Evolutionary conservation across 2,329 filamentous ascomycete genomes (phyloP).

Genomic region (Cordyceps militaris): DNA sequence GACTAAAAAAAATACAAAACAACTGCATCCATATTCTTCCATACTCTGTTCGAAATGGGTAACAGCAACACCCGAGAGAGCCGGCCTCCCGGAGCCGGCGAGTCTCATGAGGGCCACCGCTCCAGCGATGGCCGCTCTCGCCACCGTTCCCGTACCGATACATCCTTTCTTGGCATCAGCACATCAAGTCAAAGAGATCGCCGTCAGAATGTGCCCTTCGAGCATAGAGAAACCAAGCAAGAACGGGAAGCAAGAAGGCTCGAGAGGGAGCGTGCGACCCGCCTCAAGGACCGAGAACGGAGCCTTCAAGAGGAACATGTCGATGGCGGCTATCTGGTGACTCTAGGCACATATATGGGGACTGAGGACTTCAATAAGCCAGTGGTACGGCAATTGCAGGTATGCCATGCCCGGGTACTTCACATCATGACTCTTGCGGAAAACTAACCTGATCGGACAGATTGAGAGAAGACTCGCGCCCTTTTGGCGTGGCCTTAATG

Average conservation of each 20-base stretch:
- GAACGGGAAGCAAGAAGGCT: conserved; percentile 81
- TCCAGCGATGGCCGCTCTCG: conserved; percentile 3
- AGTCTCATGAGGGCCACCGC: neutral
- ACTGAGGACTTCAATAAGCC: conserved; percentile 89
- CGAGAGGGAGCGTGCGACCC: conserved; percentile 69
- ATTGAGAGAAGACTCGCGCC: conserved; percentile 88
- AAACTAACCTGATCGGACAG: conserved; percentile 37
- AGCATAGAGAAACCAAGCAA: conserved; percentile 79
- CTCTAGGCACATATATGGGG: conserved; percentile 86
- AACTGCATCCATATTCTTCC: neutral
- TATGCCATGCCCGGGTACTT: conserved; percentile 33
- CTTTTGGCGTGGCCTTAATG: conserved; percentile 90
- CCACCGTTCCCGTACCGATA: conserved; percentile 34
- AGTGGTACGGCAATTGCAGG: conserved; percentile 83
- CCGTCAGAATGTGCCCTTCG: conserved; percentile 39
- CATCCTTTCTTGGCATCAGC: conserved; percentile 39
- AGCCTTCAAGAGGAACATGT: conserved; percentile 90
- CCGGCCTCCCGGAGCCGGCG: conserved; percentile 23
- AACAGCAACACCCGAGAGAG: conserved; percentile 35
- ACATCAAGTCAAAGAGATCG: conserved; percentile 32
- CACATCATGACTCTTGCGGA: neutral
- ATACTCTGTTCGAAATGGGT: conserved; percentile 24
- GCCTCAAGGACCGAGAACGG: conserved; percentile 78
- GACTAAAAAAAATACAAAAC: neutral
- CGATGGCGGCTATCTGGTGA: conserved; percentile 91